Conservation (phyloP, 2,329 filamentous ascomycete genomes). For the Pyricularia sp. region DNA sequence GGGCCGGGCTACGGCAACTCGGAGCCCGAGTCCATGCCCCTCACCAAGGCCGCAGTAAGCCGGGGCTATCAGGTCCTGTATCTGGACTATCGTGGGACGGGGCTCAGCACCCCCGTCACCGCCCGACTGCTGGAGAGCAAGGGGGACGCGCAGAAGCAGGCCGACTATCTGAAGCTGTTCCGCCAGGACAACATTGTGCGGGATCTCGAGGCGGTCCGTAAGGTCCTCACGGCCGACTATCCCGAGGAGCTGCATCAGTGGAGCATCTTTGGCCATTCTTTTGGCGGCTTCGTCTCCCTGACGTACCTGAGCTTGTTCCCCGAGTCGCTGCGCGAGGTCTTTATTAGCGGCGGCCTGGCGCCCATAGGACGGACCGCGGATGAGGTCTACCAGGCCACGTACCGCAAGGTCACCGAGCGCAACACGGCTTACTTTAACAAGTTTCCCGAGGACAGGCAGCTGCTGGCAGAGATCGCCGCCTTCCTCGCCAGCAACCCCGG, state of each 20-base stretch:
- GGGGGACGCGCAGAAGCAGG: conserved; percentile 56
- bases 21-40: conserved; percentile 62
- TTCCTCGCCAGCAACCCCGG: conserved; percentile 51
- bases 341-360: conserved; percentile 75
- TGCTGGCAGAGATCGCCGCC: conserved; percentile 56
- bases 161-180: conserved; percentile 73
- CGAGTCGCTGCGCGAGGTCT: conserved; percentile 70
- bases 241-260: conserved; percentile 60
- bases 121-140: conserved; percentile 59
- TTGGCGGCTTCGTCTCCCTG: conserved; percentile 77
- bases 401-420: conserved; percentile 57
- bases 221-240: conserved; percentile 61
- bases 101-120: conserved; percentile 72
- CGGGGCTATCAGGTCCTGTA: conserved; percentile 79
- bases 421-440: conserved; percentile 78
- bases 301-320: conserved; percentile 80
- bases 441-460: conserved; percentile 68
- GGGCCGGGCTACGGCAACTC: conserved; percentile 74
- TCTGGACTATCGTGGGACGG: conserved; percentile 87
- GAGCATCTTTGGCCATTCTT: conserved; percentile 84
- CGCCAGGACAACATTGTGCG: conserved; percentile 84
- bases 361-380: conserved; percentile 65
- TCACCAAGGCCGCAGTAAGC: conserved; percentile 62
- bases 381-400: conserved; percentile 66
- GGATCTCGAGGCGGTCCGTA: conserved; percentile 79